Percentiles rank a stretch among this genome's conserved stretches.
phyloP scores from a whole-genome alignment of 2,329 filamentous ascomycete genomes.

The Aureobasidium sp. region DNA sequence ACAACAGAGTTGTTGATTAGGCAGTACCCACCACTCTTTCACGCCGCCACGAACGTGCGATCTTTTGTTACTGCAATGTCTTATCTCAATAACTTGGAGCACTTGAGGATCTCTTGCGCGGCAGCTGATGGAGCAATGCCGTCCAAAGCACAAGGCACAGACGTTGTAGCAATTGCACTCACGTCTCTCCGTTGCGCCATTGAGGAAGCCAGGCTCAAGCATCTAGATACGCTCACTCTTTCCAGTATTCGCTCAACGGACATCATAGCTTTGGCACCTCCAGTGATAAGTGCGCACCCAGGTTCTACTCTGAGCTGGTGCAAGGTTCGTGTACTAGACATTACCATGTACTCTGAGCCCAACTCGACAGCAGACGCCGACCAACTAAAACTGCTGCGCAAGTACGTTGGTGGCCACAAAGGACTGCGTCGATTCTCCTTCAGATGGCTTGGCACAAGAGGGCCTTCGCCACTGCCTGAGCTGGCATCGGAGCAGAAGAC shows the following conservation, averaged over 20 bases:
- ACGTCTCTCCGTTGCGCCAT: slow-evolving; percentile 79
- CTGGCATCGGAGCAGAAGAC: neutral
- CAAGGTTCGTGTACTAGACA: slow-evolving; percentile 66
- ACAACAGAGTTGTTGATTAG: slow-evolving; percentile 75
- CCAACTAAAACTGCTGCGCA: slow-evolving; percentile 54
- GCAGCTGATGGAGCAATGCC: slow-evolving; percentile 55
- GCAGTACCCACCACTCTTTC: slow-evolving; percentile 83
- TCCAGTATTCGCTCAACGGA: slow-evolving; percentile 67
- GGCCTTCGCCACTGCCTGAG: neutral
- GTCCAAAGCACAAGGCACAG: slow-evolving; percentile 55
- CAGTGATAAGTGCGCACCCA: slow-evolving; percentile 65
- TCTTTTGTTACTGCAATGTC: slow-evolving; percentile 72
- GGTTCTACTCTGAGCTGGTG: slow-evolving; percentile 62
- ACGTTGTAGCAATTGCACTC: slow-evolving; percentile 79
- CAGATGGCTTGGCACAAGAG: slow-evolving; percentile 48
- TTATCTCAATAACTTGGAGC: slow-evolving; percentile 60
- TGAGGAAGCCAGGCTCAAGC: slow-evolving; percentile 61
- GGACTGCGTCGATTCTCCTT: slow-evolving; percentile 66
- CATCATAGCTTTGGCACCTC: slow-evolving; percentile 69
- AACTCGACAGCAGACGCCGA: slow-evolving; percentile 22
- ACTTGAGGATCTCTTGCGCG: slow-evolving; percentile 70
- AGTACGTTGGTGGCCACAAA: slow-evolving; percentile 66
- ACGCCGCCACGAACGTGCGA: slow-evolving; percentile 79
- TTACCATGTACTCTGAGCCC: slow-evolving; percentile 56
- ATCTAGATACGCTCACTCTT: slow-evolving; percentile 63